Evolutionary conservation across 345 rosid species (phyloP).

Genomic region (Aurinia saxatilis): DNA sequence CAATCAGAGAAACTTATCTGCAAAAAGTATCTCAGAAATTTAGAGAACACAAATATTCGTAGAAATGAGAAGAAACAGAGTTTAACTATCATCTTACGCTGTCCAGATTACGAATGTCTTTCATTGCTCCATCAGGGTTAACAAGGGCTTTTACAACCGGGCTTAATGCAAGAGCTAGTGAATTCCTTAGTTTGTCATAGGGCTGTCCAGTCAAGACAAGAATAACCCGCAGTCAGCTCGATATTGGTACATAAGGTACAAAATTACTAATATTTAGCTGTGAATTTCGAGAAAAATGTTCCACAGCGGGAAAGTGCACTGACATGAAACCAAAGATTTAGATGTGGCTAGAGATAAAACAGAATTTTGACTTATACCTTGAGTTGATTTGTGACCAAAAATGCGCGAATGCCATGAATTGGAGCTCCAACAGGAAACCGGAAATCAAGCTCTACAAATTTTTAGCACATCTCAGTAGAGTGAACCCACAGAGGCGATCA

Average conservation of each 20-base stretch:
- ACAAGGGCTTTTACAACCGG: conserved; percentile 92
- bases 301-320: neutral
- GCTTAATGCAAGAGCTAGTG: conserved; percentile 88
- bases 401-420: conserved; percentile 81
- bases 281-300: neutral
- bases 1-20: conserved; percentile 98
- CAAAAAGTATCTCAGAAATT: conserved; percentile 13
- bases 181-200: conserved; percentile 92
- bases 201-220: conserved; percentile 39
- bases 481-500: neutral
- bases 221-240: neutral
- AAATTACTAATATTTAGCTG: neutral
- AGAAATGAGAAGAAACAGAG: neutral
- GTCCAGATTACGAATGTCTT: conserved; percentile 79
- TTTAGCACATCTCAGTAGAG: neutral
- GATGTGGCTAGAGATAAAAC: neutral
- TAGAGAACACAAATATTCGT: neutral
- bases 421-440: conserved; percentile 95
- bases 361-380: conserved; percentile 35
- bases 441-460: conserved; percentile 86
- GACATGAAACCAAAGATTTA: neutral
- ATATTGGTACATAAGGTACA: neutral
- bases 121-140: conserved; percentile 88
- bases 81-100: conserved; percentile 36
- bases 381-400: conserved; percentile 80